These are phyloP conservation scores for Bjerkandera adusta DNA, from an alignment of 1,284 basidiomycete genomes.

Conservation along the genomic window DNA sequence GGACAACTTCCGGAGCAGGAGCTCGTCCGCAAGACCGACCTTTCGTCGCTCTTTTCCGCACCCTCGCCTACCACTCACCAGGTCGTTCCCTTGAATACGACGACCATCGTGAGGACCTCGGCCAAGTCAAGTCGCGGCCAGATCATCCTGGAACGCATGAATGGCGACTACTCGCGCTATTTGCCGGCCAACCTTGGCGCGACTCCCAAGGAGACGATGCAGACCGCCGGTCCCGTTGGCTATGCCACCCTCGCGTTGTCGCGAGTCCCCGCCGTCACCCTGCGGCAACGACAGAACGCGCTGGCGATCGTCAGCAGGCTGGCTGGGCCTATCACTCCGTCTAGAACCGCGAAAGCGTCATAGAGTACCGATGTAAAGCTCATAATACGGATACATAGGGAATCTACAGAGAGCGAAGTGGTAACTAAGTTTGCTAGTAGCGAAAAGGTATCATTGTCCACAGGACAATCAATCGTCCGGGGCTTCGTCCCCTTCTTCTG, in stretches of 20 bases:
- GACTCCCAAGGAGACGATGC: not conserved
- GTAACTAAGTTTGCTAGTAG: not conserved
- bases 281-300: conserved; percentile 16
- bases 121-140: conserved; percentile 21
- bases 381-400: conserved; percentile 19
- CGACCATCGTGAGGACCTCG: not conserved
- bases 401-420: conserved; percentile 2
- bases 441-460: too few species aligned
- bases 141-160: conserved; percentile 34
- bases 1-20: too few species aligned
- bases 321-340: not conserved
- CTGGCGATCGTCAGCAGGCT: conserved; percentile 18
- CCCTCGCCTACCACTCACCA: not conserved
- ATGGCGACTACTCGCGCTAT: conserved; percentile 52
- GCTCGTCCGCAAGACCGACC: not conserved
- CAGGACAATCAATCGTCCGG: not conserved
- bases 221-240: conserved; percentile 17
- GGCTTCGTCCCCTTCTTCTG: conserved; percentile 1
- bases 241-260: conserved; percentile 14
- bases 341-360: not conserved
- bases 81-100: not conserved
- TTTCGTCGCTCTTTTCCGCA: not conserved
- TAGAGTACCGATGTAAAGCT: conserved; percentile 1
- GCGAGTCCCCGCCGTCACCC: conserved; percentile 6
- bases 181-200: conserved; percentile 22